Evolutionary conservation across 768 basidiomycete species (phyloP).

Genomic region (Chiua virens): DNA sequence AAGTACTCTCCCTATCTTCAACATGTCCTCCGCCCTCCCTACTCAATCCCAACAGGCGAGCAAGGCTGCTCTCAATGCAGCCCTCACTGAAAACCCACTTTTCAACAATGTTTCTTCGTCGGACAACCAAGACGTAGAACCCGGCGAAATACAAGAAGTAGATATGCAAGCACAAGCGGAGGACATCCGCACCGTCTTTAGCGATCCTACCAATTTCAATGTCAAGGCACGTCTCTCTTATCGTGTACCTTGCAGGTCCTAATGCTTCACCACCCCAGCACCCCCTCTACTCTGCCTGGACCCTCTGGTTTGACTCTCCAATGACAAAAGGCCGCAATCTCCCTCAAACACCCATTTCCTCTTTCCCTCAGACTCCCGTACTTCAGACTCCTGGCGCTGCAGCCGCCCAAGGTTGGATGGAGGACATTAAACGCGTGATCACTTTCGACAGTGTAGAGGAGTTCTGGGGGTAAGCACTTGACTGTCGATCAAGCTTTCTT

Average conservation of each 20-base stretch:
- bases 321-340: constrained; percentile 87
- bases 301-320: constrained; percentile 97
- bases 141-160: constrained; percentile 85
- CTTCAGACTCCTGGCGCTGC: constrained; percentile 70
- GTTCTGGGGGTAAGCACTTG: constrained; percentile 87
- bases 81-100: constrained; percentile 57
- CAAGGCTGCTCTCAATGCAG: constrained; percentile 75
- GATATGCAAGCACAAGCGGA: constrained; percentile 84
- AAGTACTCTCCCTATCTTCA: not conserved
- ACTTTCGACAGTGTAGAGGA: constrained; percentile 97
- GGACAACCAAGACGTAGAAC: constrained; percentile 52
- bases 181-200: constrained; percentile 89
- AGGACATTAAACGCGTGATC: constrained; percentile 96
- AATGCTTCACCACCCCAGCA: constrained; percentile 52
- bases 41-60: constrained; percentile 72
- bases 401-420: constrained; percentile 94
- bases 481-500: not conserved
- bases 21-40: constrained; percentile 48
- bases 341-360: constrained; percentile 78
- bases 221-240: constrained; percentile 69
- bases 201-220: constrained; percentile 89
- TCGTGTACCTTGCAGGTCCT: not conserved
- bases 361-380: constrained; percentile 73
- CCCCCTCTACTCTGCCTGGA: constrained; percentile 93
- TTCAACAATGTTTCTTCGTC: not conserved